Percentiles rank a stretch among this genome's conserved stretches.
Evolutionary conservation across 2,329 filamentous ascomycete species (phyloP).

Genomic region (Botrytis cinerea): DNA sequence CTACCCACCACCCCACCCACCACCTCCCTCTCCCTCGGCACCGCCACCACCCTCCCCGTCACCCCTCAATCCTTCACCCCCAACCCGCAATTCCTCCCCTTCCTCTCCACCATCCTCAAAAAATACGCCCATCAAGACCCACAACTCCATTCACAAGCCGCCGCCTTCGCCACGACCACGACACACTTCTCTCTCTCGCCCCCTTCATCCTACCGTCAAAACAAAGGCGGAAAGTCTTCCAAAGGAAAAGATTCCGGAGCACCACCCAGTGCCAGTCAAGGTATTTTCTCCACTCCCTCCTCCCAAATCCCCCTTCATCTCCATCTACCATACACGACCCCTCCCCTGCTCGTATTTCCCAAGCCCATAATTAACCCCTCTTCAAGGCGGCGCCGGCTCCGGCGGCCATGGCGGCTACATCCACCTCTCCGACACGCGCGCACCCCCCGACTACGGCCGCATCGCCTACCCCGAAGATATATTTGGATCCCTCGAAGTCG

Average conservation of each 20-base stretch:
- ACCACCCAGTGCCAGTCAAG: conserved; percentile 52
- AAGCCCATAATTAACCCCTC: conserved; percentile 29
- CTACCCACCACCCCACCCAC: conserved; percentile 60
- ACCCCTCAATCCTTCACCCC: conserved; percentile 55
- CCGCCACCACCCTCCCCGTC: conserved; percentile 55
- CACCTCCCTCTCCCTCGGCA: conserved; percentile 58
- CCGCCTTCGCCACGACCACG: conserved; percentile 57
- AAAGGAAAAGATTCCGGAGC: conserved; percentile 12
- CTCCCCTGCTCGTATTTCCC: conserved; percentile 11
- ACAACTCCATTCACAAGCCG: conserved; percentile 56
- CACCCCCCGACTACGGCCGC: conserved; percentile 65
- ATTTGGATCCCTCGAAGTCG: conserved; percentile 66
- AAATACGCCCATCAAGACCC: conserved; percentile 60
- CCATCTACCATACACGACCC: not conserved
- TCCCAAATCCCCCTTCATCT: conserved; percentile 39
- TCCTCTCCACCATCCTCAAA: conserved; percentile 59
- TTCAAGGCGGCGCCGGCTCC: conserved; percentile 57
- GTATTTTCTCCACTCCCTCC: conserved; percentile 50
- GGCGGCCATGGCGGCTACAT: conserved; percentile 62
- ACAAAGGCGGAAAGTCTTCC: not conserved
- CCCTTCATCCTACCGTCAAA: not conserved
- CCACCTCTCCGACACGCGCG: conserved; percentile 64
- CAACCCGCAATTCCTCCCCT: conserved; percentile 60
- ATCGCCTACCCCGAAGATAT: conserved; percentile 73
- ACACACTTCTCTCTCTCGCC: conserved; percentile 2